Conservation (phyloP, 2,329 filamentous ascomycete species). For the Thielaviopsis euricoi region DNA sequence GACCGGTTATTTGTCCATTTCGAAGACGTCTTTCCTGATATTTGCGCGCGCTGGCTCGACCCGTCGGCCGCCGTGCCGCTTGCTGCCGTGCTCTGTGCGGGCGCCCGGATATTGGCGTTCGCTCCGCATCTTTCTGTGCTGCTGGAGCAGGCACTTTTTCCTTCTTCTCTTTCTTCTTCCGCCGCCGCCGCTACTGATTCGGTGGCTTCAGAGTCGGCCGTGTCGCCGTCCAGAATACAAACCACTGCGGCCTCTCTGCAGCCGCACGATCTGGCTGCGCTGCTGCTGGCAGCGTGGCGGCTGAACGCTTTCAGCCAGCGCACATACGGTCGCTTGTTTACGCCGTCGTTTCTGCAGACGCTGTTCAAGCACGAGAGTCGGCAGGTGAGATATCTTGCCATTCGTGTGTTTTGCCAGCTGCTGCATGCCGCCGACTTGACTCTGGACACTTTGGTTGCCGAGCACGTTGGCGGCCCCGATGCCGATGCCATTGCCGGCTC, state of each 20-base stretch:
- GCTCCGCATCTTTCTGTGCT: slow-evolving; percentile 65
- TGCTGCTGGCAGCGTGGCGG: slow-evolving; percentile 58
- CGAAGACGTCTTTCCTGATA: slow-evolving; percentile 60
- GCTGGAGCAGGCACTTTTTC: slow-evolving; percentile 31
- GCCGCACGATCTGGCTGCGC: slow-evolving; percentile 17
- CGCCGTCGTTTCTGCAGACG: slow-evolving; percentile 48
- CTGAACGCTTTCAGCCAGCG: slow-evolving; percentile 60
- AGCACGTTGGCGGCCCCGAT: slow-evolving; percentile 44
- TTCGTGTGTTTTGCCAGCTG: slow-evolving; percentile 65
- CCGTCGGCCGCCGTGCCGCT: slow-evolving; percentile 17
- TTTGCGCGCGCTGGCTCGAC: slow-evolving; percentile 64
- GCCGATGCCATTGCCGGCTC: slow-evolving; percentile 46
- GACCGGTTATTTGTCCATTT: slow-evolving; percentile 60
- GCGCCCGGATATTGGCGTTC: slow-evolving; percentile 67
- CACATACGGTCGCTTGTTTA: slow-evolving; percentile 48
- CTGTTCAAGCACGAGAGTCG: slow-evolving; percentile 46
- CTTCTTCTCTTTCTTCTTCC: too few species aligned
- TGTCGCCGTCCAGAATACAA: slow-evolving; percentile 5
- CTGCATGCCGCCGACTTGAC: slow-evolving; percentile 67
- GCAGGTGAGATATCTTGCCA: slow-evolving; percentile 61
- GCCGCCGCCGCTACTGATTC: background rate
- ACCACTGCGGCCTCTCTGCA: slow-evolving; percentile 9
- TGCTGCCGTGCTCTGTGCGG: slow-evolving; percentile 42
- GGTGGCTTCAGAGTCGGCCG: background rate
- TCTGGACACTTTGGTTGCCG: slow-evolving; percentile 51